These are phyloP conservation scores for Forsythia suspensa DNA, from an alignment of 257 asterid genomes.

Conservation along the genomic window DNA sequence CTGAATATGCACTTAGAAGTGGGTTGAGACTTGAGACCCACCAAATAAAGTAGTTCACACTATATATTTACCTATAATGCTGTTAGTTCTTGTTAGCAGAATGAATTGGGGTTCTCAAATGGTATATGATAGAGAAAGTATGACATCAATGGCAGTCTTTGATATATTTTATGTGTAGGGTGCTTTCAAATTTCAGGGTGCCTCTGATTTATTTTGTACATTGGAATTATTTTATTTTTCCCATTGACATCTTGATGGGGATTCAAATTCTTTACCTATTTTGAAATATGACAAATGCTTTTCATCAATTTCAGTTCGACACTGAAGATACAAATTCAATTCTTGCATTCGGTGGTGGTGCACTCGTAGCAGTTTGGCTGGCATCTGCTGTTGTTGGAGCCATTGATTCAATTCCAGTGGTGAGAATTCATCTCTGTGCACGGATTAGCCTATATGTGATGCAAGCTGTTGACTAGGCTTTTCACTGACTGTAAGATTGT, in stretches of 20 bases:
- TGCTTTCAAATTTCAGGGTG: background rate
- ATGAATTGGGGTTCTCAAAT: background rate
- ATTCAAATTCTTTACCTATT: background rate
- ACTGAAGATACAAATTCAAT: constrained; percentile 49
- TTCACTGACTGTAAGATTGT: constrained; percentile 13
- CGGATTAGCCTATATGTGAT: background rate
- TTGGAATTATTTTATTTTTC: background rate
- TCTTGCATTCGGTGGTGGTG: constrained; percentile 57
- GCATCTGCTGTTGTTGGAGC: constrained; percentile 64
- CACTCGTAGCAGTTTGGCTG: constrained; percentile 58
- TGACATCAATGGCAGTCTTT: background rate
- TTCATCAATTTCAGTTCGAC: constrained; percentile 49
- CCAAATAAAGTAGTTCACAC: background rate
- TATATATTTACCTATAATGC: background rate
- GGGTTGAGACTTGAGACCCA: background rate
- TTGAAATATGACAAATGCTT: constrained; percentile 20
- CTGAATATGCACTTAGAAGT: background rate
- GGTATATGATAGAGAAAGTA: background rate
- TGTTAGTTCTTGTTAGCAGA: background rate
- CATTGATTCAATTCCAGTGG: constrained; percentile 81
- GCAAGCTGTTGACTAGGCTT: background rate
- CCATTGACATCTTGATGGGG: background rate
- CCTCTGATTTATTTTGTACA: background rate
- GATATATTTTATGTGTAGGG: no score
- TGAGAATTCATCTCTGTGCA: constrained; percentile 19